Percentiles rank a stretch among this genome's conserved stretches.
phyloP scores from a whole-genome alignment of 2,329 filamentous ascomycete genomes.

The Trichoderma koningiopsis region DNA sequence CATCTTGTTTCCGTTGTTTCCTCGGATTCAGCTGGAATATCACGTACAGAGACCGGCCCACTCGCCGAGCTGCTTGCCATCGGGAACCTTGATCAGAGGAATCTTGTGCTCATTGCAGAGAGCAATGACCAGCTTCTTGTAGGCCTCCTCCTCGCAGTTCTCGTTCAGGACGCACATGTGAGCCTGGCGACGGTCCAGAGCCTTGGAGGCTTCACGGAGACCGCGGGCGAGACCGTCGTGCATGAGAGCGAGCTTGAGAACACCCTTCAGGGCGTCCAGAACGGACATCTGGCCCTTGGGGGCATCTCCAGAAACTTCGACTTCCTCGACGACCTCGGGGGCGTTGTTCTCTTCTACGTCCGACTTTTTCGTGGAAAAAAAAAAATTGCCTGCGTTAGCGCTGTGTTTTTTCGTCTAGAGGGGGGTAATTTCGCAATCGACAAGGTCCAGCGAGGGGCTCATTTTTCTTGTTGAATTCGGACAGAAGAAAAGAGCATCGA shows the following conservation, averaged over 20 bases:
- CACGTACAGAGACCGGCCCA: conserved; percentile 99
- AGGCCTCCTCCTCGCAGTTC: conserved; percentile 99
- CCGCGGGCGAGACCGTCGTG: conserved; percentile 99
- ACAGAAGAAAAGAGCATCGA: conserved; percentile 1
- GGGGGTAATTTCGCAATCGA: conserved; percentile 18
- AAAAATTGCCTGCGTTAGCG: conserved; percentile 31
- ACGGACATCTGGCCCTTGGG: conserved; percentile 96
- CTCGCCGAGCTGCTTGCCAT: conserved; percentile 99
- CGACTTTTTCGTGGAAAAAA: conserved; percentile 63
- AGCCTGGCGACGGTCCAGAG: conserved; percentile 95
- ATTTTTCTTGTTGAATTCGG: background rate
- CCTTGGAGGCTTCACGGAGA: conserved; percentile 98
- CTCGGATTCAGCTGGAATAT: background rate
- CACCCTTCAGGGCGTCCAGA: conserved; percentile 97
- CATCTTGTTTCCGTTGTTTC: too few relatives aligned
- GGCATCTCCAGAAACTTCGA: conserved; percentile 93
- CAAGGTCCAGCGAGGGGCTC: conserved; percentile 21
- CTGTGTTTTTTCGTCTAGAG: conserved; percentile 13
- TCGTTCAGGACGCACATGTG: conserved; percentile 99
- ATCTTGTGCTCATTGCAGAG: conserved; percentile 99
- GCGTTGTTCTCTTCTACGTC: conserved; percentile 99
- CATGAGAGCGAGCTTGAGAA: conserved; percentile 97
- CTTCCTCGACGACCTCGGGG: conserved; percentile 82
- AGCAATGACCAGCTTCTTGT: conserved; percentile 99
- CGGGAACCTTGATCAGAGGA: conserved; percentile 98